Percentiles rank a stretch among this genome's conserved stretches.
These are phyloP conservation scores for Shiraia sp. DNA, from an alignment of 2,329 filamentous ascomycete species.

Conservation along the genomic window DNA sequence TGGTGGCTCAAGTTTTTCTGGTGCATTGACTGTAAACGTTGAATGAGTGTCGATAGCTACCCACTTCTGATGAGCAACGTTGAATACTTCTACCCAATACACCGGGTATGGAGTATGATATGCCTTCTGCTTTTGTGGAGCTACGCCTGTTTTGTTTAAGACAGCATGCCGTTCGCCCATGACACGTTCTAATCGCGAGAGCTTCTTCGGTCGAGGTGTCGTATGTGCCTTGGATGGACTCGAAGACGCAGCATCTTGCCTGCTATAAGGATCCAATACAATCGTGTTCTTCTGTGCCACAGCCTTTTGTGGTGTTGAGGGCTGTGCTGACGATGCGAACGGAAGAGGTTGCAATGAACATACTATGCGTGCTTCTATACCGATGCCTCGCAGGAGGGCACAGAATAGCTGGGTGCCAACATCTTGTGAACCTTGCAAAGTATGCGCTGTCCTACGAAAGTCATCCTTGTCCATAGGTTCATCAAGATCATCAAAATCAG, in stretches of 20 bases:
- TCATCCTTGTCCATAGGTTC: constrained; percentile 70
- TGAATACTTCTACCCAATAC: constrained; percentile 94
- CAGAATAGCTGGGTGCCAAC: constrained; percentile 90
- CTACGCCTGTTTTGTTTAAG: constrained; percentile 25
- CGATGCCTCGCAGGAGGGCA: constrained; percentile 79
- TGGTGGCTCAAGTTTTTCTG: constrained; percentile 79
- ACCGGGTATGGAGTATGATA: constrained; percentile 78
- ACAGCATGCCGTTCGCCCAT: constrained; percentile 35
- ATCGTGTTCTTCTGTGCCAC: constrained; percentile 26
- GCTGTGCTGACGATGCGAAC: constrained; percentile 56
- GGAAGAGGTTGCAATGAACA: constrained; percentile 86
- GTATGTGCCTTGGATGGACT: constrained; percentile 22
- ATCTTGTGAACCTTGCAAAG: constrained; percentile 80
- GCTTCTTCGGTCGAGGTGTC: constrained; percentile 31
- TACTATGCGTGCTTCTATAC: constrained; percentile 79
- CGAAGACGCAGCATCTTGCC: constrained; percentile 13
- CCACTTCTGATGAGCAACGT: constrained; percentile 87
- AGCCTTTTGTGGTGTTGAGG: constrained; percentile 31
- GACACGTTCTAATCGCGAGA: constrained; percentile 37
- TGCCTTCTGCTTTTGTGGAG: constrained; percentile 51
- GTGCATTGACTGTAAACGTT: constrained; percentile 76
- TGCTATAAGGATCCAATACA: constrained; percentile 38
- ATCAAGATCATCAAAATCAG: constrained; percentile 65
- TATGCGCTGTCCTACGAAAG: constrained; percentile 71
- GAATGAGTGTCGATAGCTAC: constrained; percentile 84